phyloP scores from a whole-genome alignment of 495 filamentous ascomycete species.

The Evernia prunastri region DNA sequence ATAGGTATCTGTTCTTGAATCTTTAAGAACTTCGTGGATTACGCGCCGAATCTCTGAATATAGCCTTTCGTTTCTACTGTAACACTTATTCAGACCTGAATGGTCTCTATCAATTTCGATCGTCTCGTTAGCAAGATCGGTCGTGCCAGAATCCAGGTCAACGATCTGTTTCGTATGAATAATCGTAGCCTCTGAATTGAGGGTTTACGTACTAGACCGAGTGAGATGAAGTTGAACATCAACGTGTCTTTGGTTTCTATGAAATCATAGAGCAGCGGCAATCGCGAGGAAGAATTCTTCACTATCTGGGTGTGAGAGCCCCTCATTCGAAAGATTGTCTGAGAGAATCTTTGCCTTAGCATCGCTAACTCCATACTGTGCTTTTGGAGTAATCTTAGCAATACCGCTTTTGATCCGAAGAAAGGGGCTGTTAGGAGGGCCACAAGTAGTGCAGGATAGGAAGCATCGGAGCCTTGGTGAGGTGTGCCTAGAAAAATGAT shows the following conservation, averaged over 20 bases:
- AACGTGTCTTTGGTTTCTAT: conserved; percentile 2
- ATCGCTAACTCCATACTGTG: background rate
- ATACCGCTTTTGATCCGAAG: background rate
- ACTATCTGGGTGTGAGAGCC: conserved; percentile 6
- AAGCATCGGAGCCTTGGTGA: background rate
- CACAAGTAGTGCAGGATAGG: background rate
- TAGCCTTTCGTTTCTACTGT: conserved; percentile 4
- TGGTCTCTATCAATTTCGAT: conserved; percentile 6
- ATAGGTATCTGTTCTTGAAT: conserved; percentile 6
- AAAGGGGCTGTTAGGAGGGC: background rate
- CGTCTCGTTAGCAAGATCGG: background rate
- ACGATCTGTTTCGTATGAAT: background rate
- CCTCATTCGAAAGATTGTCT: background rate
- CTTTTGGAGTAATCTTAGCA: background rate
- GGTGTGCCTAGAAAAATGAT: background rate
- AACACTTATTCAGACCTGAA: conserved; percentile 7
- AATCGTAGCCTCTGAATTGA: background rate
- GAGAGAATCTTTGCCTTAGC: background rate
- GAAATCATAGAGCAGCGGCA: conserved; percentile 3
- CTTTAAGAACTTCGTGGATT: conserved; percentile 5
- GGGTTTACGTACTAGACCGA: background rate
- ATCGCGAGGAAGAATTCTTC: conserved; percentile 1
- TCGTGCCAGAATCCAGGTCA: conserved; percentile 6
- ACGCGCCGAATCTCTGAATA: background rate
- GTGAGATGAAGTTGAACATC: background rate